Conservation (phyloP, 2,329 filamentous ascomycete genomes). For the Fusarium nelsonii region DNA sequence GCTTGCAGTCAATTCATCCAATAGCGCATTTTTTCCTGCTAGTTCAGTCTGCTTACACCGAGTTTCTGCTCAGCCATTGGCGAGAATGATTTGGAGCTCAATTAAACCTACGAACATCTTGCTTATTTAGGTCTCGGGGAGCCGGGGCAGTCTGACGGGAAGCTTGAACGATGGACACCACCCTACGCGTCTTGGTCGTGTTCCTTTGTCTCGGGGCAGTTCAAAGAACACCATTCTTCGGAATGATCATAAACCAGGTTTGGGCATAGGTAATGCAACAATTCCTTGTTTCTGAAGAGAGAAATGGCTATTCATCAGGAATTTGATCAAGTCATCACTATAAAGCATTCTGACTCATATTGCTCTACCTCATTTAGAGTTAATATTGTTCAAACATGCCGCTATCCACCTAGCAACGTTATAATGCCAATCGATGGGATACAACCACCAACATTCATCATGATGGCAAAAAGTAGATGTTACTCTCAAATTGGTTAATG, state of each 20-base stretch:
- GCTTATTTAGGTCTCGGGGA: constrained; percentile 12
- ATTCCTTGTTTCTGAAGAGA: constrained; percentile 1
- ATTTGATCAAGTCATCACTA: not conserved
- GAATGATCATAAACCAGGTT: not conserved
- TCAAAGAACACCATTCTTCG: constrained; percentile 1
- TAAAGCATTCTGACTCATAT: not conserved
- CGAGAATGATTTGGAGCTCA: constrained; percentile 9
- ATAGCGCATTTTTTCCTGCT: constrained; percentile 7
- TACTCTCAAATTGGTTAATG: too few species aligned
- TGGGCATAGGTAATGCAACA: not conserved
- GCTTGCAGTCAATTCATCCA: not conserved
- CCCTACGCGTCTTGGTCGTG: constrained; percentile 17
- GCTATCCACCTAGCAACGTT: constrained; percentile 20
- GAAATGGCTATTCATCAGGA: not conserved
- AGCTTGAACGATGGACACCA: not conserved
- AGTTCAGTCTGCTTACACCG: constrained; percentile 10
- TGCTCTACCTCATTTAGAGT: not conserved
- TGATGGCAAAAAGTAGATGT: constrained; percentile 9
- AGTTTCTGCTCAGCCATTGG: constrained; percentile 26
- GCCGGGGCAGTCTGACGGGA: constrained; percentile 2
- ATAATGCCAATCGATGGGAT: not conserved
- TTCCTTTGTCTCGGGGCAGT: constrained; percentile 16
- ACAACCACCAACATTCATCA: too few species aligned
- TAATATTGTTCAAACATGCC: constrained; percentile 1
- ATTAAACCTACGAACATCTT: constrained; percentile 7